Evolutionary conservation across 306 rosid species (phyloP).

Genomic region (Amphicarpaea edgeworthii): DNA sequence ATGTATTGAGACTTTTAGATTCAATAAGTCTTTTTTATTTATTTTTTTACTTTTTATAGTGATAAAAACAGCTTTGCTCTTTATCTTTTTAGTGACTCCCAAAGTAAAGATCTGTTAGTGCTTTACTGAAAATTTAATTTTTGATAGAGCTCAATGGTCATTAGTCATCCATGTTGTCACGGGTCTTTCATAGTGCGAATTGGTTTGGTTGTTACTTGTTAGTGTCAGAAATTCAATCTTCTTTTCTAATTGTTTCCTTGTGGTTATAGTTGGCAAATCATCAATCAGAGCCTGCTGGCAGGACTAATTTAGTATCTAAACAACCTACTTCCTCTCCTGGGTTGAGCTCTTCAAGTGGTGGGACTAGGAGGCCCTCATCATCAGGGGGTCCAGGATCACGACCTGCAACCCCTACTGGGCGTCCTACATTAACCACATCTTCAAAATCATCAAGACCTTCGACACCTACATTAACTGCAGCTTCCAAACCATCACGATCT

Average conservation of each 20-base stretch:
- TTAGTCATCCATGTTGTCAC: conserved; percentile 7
- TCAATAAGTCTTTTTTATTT: conserved; percentile 17
- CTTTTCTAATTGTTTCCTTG: conserved; percentile 48
- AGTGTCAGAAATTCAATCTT: conserved; percentile 34
- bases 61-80: not conserved
- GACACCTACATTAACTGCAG: conserved; percentile 76
- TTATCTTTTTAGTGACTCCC: conserved; percentile 8
- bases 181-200: not conserved
- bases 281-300: conserved; percentile 68
- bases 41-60: not conserved
- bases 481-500: conserved; percentile 74
- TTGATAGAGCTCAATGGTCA: conserved; percentile 11
- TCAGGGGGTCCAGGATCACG: conserved; percentile 94
- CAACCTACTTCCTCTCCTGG: conserved; percentile 79
- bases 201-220: conserved; percentile 24
- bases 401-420: conserved; percentile 86
- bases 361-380: conserved; percentile 82
- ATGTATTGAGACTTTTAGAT: conserved; percentile 4
- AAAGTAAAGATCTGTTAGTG: not conserved
- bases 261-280: conserved; percentile 77
- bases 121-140: conserved; percentile 17
- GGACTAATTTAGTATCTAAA: conserved; percentile 67
- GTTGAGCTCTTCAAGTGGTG: conserved; percentile 72
- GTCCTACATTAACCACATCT: conserved; percentile 62
- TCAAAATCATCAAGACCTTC: conserved; percentile 84